Conservation (phyloP, 2,329 filamentous ascomycete species). For the Trichoderma endophyticum region DNA sequence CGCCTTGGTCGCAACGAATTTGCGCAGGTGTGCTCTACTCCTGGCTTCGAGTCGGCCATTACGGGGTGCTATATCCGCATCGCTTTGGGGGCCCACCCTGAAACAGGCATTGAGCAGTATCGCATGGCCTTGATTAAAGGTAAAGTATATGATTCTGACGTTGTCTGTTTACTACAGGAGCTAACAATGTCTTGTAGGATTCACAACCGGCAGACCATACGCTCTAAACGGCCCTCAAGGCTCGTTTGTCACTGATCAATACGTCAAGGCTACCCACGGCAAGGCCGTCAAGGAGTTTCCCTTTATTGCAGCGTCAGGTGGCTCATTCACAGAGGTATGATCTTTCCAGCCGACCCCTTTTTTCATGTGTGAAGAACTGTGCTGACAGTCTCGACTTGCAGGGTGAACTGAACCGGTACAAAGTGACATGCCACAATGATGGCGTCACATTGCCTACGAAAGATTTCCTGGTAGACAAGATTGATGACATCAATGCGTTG, state of each 20-base stretch:
- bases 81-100: constrained; percentile 72
- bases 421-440: constrained; percentile 69
- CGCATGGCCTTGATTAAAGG: constrained; percentile 86
- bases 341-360: not conserved
- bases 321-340: constrained; percentile 73
- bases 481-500: constrained; percentile 75
- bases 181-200: constrained; percentile 50
- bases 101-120: constrained; percentile 73
- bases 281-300: constrained; percentile 81
- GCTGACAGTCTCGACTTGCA: constrained; percentile 37
- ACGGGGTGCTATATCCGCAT: constrained; percentile 82
- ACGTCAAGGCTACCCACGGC: constrained; percentile 77
- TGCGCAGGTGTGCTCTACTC: constrained; percentile 88
- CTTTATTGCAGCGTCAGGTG: constrained; percentile 87
- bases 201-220: constrained; percentile 77
- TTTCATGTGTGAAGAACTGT: not conserved
- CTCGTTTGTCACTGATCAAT: constrained; percentile 79
- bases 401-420: constrained; percentile 78
- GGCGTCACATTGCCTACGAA: constrained; percentile 72
- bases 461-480: constrained; percentile 65
- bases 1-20: constrained; percentile 84
- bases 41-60: constrained; percentile 79
- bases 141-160: constrained; percentile 36
- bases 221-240: constrained; percentile 76
- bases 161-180: not conserved